Evolutionary conservation across 345 rosid genomes (phyloP).

Genomic region (Sonneratia alba): DNA sequence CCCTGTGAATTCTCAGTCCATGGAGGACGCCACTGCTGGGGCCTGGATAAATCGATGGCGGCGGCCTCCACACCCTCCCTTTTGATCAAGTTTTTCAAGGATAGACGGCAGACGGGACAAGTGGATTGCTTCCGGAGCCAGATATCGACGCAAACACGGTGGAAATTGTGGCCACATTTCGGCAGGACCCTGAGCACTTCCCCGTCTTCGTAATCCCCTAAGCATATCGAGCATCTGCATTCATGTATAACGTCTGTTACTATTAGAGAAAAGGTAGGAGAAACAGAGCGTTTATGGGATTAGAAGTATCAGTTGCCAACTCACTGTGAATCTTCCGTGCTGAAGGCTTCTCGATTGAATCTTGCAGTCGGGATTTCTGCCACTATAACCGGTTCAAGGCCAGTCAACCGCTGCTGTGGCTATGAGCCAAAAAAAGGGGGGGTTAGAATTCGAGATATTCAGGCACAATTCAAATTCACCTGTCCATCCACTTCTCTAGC

Average conservation of each 20-base stretch:
- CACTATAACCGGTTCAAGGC: constrained; percentile 50
- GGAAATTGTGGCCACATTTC: constrained; percentile 59
- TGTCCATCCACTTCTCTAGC: not conserved
- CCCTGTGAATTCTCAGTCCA: not conserved
- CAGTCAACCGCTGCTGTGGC: constrained; percentile 32
- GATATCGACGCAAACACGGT: constrained; percentile 51
- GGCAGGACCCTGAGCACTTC: constrained; percentile 62
- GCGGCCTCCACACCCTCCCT: not conserved
- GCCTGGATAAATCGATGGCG: not conserved
- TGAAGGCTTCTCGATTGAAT: constrained; percentile 38
- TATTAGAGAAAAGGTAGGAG: not conserved
- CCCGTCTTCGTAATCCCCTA: constrained; percentile 63
- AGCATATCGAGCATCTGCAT: constrained; percentile 62
- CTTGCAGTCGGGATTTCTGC: constrained; percentile 60
- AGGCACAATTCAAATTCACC: not conserved
- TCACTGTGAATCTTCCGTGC: constrained; percentile 57
- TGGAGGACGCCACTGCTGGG: not conserved
- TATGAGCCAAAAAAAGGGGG: constrained; percentile 12
- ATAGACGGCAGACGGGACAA: constrained; percentile 58
- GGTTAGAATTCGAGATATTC: not conserved
- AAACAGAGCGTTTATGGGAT: not conserved
- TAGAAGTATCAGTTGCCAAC: constrained; percentile 7
- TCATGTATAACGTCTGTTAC: not conserved
- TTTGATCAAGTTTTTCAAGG: constrained; percentile 26
- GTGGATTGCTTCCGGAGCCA: constrained; percentile 65